Evolutionary conservation across 139 green algal genomes (phyloP).

Genomic region (Chlorella sp.): DNA sequence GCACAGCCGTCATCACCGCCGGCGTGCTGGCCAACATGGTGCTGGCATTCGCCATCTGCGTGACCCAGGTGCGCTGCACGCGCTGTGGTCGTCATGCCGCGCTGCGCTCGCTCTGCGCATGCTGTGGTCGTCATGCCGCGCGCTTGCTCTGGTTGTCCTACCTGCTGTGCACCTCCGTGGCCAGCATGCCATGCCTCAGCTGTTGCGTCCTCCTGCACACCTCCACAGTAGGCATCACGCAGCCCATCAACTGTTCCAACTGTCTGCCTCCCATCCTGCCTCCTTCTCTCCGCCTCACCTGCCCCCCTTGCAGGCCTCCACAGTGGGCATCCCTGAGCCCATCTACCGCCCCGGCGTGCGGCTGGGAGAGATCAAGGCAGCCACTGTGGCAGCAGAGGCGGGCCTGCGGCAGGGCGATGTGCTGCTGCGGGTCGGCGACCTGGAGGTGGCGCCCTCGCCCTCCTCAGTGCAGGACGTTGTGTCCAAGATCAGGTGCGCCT

Average conservation of each 20-base stretch:
- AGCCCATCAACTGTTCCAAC: too few relatives aligned
- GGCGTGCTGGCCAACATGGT: constrained; percentile 95
- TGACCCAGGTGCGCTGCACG: constrained; percentile 74
- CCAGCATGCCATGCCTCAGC: too few relatives aligned
- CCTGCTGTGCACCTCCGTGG: too few relatives aligned
- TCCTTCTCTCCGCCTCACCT: neutral
- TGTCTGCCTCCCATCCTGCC: neutral
- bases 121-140: neutral
- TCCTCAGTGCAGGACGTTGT: constrained; percentile 65
- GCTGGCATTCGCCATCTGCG: constrained; percentile 88
- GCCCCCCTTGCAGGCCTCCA: constrained; percentile 62
- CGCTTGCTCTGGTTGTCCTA: too few relatives aligned
- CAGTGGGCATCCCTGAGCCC: constrained; percentile 73
- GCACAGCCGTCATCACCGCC: constrained; percentile 89
- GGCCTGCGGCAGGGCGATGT: constrained; percentile 83
- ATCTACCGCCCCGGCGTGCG: constrained; percentile 81
- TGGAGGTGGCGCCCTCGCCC: constrained; percentile 46
- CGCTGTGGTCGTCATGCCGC: neutral
- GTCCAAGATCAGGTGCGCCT: too few relatives aligned
- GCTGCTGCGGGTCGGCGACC: constrained; percentile 71
- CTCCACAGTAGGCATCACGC: too few relatives aligned
- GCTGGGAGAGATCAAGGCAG: constrained; percentile 67
- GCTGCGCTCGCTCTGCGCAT: too few relatives aligned
- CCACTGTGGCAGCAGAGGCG: constrained; percentile 62
- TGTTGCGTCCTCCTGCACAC: too few relatives aligned